Conservation (phyloP, 2,329 filamentous ascomycete species). For the Epichloe bromicola region DNA sequence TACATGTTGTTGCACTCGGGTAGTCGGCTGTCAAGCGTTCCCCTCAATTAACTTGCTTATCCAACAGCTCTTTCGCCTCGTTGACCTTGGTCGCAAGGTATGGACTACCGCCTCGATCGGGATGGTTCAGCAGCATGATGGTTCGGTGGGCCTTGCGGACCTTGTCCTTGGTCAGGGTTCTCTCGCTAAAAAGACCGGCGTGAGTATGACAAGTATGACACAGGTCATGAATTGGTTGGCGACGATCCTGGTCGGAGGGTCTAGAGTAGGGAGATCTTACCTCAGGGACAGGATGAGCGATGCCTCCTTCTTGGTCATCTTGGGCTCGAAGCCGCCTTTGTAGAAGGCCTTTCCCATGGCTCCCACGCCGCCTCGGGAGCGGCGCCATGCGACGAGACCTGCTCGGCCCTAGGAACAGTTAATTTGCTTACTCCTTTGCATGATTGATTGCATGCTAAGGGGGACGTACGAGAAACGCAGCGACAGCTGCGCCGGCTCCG, state of each 20-base stretch:
- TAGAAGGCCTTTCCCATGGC: slow-evolving; percentile 86
- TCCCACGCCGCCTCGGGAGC: slow-evolving; percentile 64
- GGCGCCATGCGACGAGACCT: slow-evolving; percentile 75
- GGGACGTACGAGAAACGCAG: slow-evolving; percentile 35
- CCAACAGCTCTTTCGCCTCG: slow-evolving; percentile 91
- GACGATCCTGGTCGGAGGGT: no score
- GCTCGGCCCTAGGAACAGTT: slow-evolving; percentile 61
- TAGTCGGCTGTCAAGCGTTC: not conserved
- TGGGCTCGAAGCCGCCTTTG: slow-evolving; percentile 94
- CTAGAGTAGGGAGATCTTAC: slow-evolving; percentile 34
- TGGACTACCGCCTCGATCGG: slow-evolving; percentile 89
- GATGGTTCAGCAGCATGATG: slow-evolving; percentile 95
- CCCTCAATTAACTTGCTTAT: slow-evolving; percentile 41
- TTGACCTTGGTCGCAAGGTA: slow-evolving; percentile 97
- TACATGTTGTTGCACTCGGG: no score
- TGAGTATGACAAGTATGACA: no score
- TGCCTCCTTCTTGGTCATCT: slow-evolving; percentile 88
- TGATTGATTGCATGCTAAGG: not conserved
- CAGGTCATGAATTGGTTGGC: no score
- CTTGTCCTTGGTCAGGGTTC: slow-evolving; percentile 79
- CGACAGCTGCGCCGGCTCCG: slow-evolving; percentile 35
- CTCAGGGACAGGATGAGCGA: slow-evolving; percentile 79
- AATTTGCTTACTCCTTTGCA: not conserved
- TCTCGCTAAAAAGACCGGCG: slow-evolving; percentile 49
- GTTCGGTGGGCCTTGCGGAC: slow-evolving; percentile 90